These are phyloP conservation scores for Metschnikowia continentalis DNA, from an alignment of 805 yeast species.

Conservation along the genomic window DNA sequence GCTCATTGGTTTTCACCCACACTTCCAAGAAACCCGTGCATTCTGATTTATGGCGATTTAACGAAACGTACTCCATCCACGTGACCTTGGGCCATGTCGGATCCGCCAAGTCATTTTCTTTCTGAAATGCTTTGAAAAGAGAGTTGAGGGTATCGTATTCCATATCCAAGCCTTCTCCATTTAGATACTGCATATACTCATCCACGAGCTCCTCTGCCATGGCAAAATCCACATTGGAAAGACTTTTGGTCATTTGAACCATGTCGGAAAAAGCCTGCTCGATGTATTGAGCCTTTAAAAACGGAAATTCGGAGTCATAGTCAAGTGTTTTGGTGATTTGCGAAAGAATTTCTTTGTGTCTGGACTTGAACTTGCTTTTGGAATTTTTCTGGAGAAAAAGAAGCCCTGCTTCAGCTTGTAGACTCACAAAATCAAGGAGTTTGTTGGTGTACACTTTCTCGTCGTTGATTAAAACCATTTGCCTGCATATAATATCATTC, in stretches of 20 bases:
- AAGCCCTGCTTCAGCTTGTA: conserved; percentile 27
- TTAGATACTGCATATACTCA: conserved; percentile 23
- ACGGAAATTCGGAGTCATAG: conserved; percentile 22
- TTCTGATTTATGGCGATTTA: conserved; percentile 25
- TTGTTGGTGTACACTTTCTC: conserved; percentile 26
- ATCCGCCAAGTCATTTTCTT: conserved; percentile 27
- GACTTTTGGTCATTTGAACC: background rate
- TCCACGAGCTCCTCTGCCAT: conserved; percentile 21
- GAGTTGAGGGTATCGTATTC: conserved; percentile 23
- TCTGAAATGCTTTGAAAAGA: conserved; percentile 24
- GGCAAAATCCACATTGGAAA: background rate
- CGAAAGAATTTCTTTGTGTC: conserved; percentile 29
- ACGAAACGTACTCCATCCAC: conserved; percentile 34
- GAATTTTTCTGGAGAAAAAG: conserved; percentile 27
- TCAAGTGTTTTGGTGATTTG: conserved; percentile 22
- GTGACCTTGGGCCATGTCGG: conserved; percentile 34
- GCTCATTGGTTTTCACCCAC: conserved; percentile 34
- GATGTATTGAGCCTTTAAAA: conserved; percentile 32
- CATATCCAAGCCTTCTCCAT: conserved; percentile 8
- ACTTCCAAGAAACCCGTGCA: conserved; percentile 23
- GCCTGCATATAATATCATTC: conserved; percentile 8
- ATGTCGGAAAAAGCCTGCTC: conserved; percentile 24
- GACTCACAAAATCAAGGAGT: conserved; percentile 29
- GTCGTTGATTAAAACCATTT: conserved; percentile 18
- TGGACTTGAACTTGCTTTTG: conserved; percentile 22